These are phyloP conservation scores for Yarrowia deformans DNA, from an alignment of 805 yeast species.

Conservation along the genomic window DNA sequence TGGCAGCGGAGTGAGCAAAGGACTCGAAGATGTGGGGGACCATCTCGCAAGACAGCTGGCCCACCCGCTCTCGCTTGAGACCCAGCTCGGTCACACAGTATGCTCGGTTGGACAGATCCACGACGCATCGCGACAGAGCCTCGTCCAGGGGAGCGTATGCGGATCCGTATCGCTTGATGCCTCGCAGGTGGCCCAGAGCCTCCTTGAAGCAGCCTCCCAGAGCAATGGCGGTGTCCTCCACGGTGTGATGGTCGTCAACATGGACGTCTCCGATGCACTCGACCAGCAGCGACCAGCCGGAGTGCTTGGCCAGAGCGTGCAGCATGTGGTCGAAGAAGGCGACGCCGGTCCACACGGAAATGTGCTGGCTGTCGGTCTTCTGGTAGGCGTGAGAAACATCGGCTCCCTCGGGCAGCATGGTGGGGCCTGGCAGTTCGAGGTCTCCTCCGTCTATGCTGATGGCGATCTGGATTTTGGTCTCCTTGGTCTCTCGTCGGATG, in stretches of 20 bases:
- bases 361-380: slow-evolving; percentile 70
- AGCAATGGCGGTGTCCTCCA: slow-evolving; percentile 95
- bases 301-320: slow-evolving; percentile 94
- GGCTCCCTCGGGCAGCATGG: slow-evolving; percentile 57
- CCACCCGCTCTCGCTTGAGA: slow-evolving; percentile 88
- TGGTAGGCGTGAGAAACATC: slow-evolving; percentile 68
- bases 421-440: slow-evolving; percentile 62
- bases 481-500: slow-evolving; percentile 81
- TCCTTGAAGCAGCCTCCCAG: slow-evolving; percentile 87
- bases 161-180: slow-evolving; percentile 89
- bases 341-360: slow-evolving; percentile 85
- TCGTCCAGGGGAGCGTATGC: slow-evolving; percentile 98
- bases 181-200: slow-evolving; percentile 88
- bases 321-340: slow-evolving; percentile 98
- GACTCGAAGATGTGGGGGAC: slow-evolving; percentile 96
- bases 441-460: slow-evolving; percentile 85
- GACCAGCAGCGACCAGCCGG: slow-evolving; percentile 91
- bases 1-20: slow-evolving; percentile 89
- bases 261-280: slow-evolving; percentile 94
- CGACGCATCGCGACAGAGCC: slow-evolving; percentile 94
- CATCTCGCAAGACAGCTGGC: slow-evolving; percentile 94
- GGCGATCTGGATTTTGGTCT: slow-evolving; percentile 89
- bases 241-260: slow-evolving; percentile 96
- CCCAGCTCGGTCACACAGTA: slow-evolving; percentile 90
- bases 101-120: slow-evolving; percentile 92